Percentiles rank a stretch among this genome's conserved stretches.
phyloP scores from a whole-genome alignment of 495 filamentous ascomycete species.

The Friedmanniomyces endolithicus region DNA sequence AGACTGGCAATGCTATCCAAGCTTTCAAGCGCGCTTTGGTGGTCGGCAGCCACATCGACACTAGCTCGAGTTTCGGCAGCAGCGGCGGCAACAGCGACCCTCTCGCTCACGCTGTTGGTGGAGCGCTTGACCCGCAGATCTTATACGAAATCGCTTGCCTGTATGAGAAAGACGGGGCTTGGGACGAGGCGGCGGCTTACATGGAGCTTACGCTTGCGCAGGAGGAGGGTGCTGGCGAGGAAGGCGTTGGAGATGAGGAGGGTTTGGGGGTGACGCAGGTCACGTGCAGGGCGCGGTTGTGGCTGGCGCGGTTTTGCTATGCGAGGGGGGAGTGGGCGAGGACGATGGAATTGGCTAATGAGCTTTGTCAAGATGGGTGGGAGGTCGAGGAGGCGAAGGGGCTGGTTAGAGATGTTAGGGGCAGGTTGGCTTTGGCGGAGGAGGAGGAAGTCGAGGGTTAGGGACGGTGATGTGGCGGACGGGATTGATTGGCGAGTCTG shows the following conservation, averaged over 20 bases:
- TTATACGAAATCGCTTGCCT: slow-evolving; percentile 79
- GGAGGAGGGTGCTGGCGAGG: slow-evolving; percentile 66
- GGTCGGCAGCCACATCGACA: slow-evolving; percentile 69
- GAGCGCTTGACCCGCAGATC: slow-evolving; percentile 75
- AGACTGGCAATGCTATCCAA: slow-evolving; percentile 75
- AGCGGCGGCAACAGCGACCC: slow-evolving; percentile 9
- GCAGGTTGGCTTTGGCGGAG: slow-evolving; percentile 50
- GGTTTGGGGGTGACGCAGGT: slow-evolving; percentile 59
- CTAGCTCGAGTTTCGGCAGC: slow-evolving; percentile 27
- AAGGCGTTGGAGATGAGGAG: slow-evolving; percentile 33
- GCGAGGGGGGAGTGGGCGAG: slow-evolving; percentile 55
- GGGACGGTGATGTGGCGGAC: not conserved
- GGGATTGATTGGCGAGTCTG: not conserved
- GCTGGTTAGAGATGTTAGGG: slow-evolving; percentile 75
- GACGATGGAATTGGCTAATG: slow-evolving; percentile 70
- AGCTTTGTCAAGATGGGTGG: slow-evolving; percentile 89
- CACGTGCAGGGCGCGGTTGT: slow-evolving; percentile 84
- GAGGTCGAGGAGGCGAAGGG: slow-evolving; percentile 98
- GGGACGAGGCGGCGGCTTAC: slow-evolving; percentile 70
- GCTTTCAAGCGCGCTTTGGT: slow-evolving; percentile 84
- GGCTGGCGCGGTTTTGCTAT: slow-evolving; percentile 79
- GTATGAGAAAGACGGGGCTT: slow-evolving; percentile 65
- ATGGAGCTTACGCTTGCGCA: slow-evolving; percentile 93
- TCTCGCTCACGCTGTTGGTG: slow-evolving; percentile 26
- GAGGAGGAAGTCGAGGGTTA: slow-evolving; percentile 2